These are phyloP conservation scores for Trichoderma reesei DNA, from an alignment of 495 filamentous ascomycete species.

Conservation along the genomic window DNA sequence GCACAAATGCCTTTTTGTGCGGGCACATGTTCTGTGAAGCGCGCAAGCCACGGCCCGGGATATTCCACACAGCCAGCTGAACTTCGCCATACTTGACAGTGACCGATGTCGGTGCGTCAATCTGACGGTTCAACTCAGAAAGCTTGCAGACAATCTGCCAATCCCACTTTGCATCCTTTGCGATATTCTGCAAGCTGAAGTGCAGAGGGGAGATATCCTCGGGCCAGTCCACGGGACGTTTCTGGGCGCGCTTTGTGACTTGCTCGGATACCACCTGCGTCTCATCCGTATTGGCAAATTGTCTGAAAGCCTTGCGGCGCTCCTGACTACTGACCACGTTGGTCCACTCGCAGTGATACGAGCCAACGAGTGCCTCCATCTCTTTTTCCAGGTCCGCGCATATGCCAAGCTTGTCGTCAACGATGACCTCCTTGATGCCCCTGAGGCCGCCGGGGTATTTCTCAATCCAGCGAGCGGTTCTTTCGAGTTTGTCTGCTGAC, in stretches of 20 bases:
- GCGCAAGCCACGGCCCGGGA: constrained; percentile 66
- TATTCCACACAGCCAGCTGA: constrained; percentile 83
- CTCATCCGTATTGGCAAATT: constrained; percentile 82
- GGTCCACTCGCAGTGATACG: constrained; percentile 95
- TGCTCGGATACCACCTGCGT: constrained; percentile 56
- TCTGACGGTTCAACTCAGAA: constrained; percentile 59
- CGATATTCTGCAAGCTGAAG: constrained; percentile 60
- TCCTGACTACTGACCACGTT: constrained; percentile 66
- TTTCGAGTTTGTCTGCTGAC: constrained; percentile 88
- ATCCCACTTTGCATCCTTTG: constrained; percentile 48
- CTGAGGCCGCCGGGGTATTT: constrained; percentile 75
- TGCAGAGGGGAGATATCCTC: constrained; percentile 32
- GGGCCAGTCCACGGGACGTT: constrained; percentile 77
- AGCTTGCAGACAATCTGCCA: constrained; percentile 75
- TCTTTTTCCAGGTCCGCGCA: constrained; percentile 77
- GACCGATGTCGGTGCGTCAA: constrained; percentile 52
- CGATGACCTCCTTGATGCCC: constrained; percentile 74
- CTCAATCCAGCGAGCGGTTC: constrained; percentile 90
- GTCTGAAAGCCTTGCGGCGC: constrained; percentile 62
- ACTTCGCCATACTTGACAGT: constrained; percentile 84
- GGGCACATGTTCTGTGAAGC: constrained; percentile 98
- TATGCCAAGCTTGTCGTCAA: constrained; percentile 86
- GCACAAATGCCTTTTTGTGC: constrained; percentile 85
- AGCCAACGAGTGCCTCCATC: constrained; percentile 79
- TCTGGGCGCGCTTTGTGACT: constrained; percentile 58